Percentiles rank a stretch among this genome's conserved stretches.
These are phyloP conservation scores for Eucalyptus pauciflora DNA, from an alignment of 345 rosid genomes.

Conservation along the genomic window DNA sequence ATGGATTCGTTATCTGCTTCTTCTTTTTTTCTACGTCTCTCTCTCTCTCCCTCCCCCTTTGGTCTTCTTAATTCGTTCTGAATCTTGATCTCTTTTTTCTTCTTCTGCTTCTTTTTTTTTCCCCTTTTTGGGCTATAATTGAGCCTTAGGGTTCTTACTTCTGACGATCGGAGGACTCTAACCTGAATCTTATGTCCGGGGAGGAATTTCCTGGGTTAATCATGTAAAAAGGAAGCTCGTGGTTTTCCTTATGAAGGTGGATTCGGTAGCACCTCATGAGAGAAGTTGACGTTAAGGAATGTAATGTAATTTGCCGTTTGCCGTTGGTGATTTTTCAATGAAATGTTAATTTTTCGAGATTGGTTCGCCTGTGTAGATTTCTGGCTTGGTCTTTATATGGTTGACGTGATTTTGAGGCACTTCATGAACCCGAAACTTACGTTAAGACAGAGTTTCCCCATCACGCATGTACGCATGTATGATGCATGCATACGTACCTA, in stretches of 20 bases:
- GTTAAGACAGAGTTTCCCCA: neutral
- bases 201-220: slow-evolving; percentile 19
- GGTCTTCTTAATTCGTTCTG: neutral
- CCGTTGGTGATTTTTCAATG: neutral
- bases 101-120: neutral
- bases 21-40: slow-evolving; percentile 23
- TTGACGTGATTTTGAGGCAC: neutral
- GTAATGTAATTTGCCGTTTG: neutral
- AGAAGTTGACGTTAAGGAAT: slow-evolving; percentile 27
- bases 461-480: neutral
- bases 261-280: slow-evolving; percentile 24
- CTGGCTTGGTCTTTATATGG: neutral
- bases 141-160: slow-evolving; percentile 24
- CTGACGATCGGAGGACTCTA: slow-evolving; percentile 8
- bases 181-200: slow-evolving; percentile 8
- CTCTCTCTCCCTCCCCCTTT: neutral
- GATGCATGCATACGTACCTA: neutral
- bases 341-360: neutral
- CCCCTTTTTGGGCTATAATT: neutral
- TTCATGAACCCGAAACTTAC: neutral
- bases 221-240: slow-evolving; percentile 22
- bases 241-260: slow-evolving; percentile 49
- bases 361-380: neutral
- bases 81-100: neutral
- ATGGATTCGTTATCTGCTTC: neutral